Evolutionary conservation across 768 basidiomycete genomes (phyloP), one percentile per base, ranked within the genome.

Genomic region (Macrolepiota fuliginosa): DNA sequence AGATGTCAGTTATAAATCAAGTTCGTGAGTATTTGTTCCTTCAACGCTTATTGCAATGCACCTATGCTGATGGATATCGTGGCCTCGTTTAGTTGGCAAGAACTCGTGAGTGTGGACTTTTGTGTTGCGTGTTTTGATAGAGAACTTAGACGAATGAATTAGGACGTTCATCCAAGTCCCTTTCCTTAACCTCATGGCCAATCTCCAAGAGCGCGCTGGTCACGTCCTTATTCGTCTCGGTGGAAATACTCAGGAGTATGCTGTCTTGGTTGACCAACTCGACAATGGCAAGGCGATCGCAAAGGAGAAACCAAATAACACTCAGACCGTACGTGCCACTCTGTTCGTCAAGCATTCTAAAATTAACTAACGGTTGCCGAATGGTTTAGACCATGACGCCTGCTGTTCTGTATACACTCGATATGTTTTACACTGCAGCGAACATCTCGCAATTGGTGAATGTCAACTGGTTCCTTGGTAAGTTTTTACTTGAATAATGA

Each of bases 191-290:
- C 79, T 92, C 32, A 83, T 94, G 75, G 77, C 85, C 9, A 88
- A 89, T 65, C 76, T 94, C 4, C 77, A 77, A 53, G 78, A 83
- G 62, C 81, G 91, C 25, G 82, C 82, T 3, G 90, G 90, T 0
- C 71, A 72, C 1, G 86, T 90, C 7, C 75, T 82, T 12, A 74
- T 92, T 25, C 83, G 92, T 46, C 76, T 92, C 1, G 91, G 91
- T 27, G 91, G 91, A 39, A 93, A 92, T 72, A 87, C 88, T 0
- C 92, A 92, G 69, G 91, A 94, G 62, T 80, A 77, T 4, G 87
- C 85, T 6, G 71, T 74, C 3, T 70, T 85, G 67, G 83, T 84
- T 4, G 77, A 77, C 47, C 76, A 76, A 37, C 77, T 85, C 5
- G 69, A 80, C 0, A 76, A 83, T 64, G 76, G 74, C 24, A 71